These are phyloP conservation scores for Cystobasidium slooffiae DNA, from an alignment of 1,284 basidiomycete genomes.

Conservation along the genomic window DNA sequence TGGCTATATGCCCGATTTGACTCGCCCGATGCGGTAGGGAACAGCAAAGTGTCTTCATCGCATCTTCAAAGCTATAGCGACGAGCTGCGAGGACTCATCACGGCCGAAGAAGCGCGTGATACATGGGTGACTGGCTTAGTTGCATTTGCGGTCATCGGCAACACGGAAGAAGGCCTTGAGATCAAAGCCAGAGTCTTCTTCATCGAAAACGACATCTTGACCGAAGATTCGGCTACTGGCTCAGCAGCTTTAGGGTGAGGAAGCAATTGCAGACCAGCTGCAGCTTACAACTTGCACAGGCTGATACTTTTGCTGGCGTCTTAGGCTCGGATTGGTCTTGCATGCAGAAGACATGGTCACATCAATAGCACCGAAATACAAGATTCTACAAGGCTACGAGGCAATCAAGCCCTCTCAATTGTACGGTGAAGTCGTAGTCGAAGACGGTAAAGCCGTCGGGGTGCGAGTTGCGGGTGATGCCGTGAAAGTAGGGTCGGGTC, in stretches of 20 bases:
- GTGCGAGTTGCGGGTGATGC: conserved; percentile 33
- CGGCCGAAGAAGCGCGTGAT: background rate
- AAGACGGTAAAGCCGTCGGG: background rate
- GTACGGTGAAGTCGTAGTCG: conserved; percentile 16
- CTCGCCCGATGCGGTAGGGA: conserved; percentile 16
- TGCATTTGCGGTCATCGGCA: conserved; percentile 17
- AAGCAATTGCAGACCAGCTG: no score
- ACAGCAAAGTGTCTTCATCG: background rate
- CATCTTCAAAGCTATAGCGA: conserved; percentile 1
- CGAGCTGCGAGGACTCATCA: background rate
- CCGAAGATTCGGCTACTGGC: conserved; percentile 42
- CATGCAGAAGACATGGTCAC: conserved; percentile 18
- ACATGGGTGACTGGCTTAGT: conserved; percentile 8
- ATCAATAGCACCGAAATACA: conserved; percentile 17
- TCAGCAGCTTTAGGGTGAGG: conserved; percentile 37
- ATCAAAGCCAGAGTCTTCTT: conserved; percentile 36
- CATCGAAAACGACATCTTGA: conserved; percentile 8
- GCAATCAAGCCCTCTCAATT: conserved; percentile 33
- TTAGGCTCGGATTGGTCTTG: conserved; percentile 36
- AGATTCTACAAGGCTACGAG: conserved; percentile 33
- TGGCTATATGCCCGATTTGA: conserved; percentile 24
- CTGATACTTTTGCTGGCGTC: background rate
- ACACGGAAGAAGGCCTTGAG: conserved; percentile 5
- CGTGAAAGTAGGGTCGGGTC: conserved; percentile 25
- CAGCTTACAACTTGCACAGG: no score